phyloP scores from a whole-genome alignment of 371 early-diverging fungal species.

The Globomyces sp. region DNA sequence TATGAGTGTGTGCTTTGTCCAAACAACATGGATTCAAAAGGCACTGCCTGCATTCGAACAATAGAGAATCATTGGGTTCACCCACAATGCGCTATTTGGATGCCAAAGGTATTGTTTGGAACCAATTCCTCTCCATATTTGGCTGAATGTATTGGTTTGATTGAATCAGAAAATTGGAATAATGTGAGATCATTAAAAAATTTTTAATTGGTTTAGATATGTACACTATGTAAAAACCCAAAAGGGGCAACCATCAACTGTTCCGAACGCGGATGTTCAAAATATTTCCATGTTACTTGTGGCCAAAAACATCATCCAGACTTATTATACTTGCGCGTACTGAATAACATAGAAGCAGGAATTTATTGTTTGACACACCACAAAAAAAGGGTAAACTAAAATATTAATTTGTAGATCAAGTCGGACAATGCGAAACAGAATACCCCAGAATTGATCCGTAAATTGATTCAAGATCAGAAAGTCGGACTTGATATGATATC shows the following conservation, averaged over 20 bases:
- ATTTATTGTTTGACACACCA: slow-evolving; percentile 1
- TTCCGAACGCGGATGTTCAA: background rate
- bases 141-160: slow-evolving; percentile 4
- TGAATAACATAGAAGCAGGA: slow-evolving; percentile 8
- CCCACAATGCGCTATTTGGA: slow-evolving; percentile 8
- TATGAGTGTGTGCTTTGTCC: slow-evolving; percentile 3
- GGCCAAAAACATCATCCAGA: background rate
- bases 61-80: slow-evolving; percentile 8
- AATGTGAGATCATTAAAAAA: background rate
- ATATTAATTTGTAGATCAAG: too few species aligned
- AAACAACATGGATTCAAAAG: background rate
- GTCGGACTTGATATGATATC: background rate
- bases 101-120: slow-evolving; percentile 1
- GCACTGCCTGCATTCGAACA: background rate
- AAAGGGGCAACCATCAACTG: slow-evolving; percentile 4
- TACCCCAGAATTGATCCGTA: background rate
- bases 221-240: background rate
- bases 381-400: background rate
- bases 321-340: background rate
- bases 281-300: slow-evolving; percentile 10
- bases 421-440: background rate
- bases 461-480: background rate
- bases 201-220: background rate
- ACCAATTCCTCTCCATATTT: background rate
- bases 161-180: background rate